Base-by-base conservation (phyloP, 73 alveolate species). In the Breviolum minutum region DNA sequence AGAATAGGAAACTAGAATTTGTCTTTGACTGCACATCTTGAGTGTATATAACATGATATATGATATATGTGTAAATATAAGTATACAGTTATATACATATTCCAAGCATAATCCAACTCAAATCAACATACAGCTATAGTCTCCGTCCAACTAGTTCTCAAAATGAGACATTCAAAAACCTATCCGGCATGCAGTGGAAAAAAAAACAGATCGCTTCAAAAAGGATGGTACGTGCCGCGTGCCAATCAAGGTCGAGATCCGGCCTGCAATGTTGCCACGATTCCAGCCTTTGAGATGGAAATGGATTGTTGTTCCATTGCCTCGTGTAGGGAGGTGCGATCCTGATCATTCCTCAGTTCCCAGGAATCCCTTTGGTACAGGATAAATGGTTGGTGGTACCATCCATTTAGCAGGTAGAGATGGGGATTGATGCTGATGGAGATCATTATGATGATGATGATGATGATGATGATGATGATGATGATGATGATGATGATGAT, bases 291-390 rank as follows among this genome's bases (percentile, higher is more conserved):
- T 16, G 99, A 99, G 82, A 99, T 99, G 16, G 99, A 99, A 77
- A 99, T 99, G 97, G 99, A 97, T 99, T 99, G 99, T 99, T 99
- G 99, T 99, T 99, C 99, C 99, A 99, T 99, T n/a, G 99, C 99
- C 99, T 99, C 99, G 99, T 99, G 99, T 63, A 99, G 99, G 84
- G 99, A 99, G 29, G 99, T 99, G 96, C 99, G 99, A 99, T 99
- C 99, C 94, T 99, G 99, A 99, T 99, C 99, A 98, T 99, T 99
- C 95, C 93, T 84, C 69, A 24, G 73, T 14, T 27, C 70, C 71
- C 17, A 73, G 32, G 40, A 7, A 6, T 77, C 22, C 29, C 0
- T 19, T n/a, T 11, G 17, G n/a, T n/a, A n/a, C n/a, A 1, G 29
- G 77, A 73, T 10, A 73, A 27, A 14, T 14, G 83, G 40, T 73